These are phyloP conservation scores for Platismatia glauca DNA, from an alignment of 495 filamentous ascomycete species.

Conservation along the genomic window DNA sequence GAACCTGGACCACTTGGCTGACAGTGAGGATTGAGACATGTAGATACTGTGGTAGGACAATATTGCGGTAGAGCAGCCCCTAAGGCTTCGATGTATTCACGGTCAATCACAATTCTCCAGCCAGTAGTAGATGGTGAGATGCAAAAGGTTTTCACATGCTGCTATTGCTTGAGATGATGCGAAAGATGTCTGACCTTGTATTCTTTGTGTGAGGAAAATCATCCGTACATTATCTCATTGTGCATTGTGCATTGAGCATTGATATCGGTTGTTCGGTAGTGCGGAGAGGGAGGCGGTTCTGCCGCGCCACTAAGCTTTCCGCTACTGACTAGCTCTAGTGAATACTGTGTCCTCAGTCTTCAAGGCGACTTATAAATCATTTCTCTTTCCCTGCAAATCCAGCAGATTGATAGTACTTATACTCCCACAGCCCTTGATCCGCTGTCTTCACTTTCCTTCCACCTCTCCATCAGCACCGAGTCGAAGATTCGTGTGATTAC, in stretches of 20 bases:
- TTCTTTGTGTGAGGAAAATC: too few species aligned
- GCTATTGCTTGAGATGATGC: neutral
- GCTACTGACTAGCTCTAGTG: neutral
- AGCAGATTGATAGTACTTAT: too few species aligned
- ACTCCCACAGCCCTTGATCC: too few species aligned
- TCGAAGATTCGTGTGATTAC: neutral
- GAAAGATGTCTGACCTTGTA: neutral
- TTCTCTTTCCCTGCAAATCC: neutral
- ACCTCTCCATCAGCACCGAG: neutral
- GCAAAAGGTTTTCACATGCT: too few species aligned
- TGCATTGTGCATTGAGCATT: too few species aligned
- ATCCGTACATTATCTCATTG: too few species aligned
- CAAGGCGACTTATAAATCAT: neutral
- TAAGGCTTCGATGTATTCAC: neutral
- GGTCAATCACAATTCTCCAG: neutral
- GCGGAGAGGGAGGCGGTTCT: too few species aligned
- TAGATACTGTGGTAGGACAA: neutral
- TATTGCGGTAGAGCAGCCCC: neutral
- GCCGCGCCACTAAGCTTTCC: neutral
- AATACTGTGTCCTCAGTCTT: slow-evolving; percentile 20
- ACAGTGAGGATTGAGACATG: neutral
- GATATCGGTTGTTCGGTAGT: too few species aligned
- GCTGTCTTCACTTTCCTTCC: too few species aligned
- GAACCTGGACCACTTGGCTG: neutral
- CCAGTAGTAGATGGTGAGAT: neutral